Evolutionary conservation across 2,329 filamentous ascomycete species (phyloP).

Genomic region (Drechmeria coniospora): DNA sequence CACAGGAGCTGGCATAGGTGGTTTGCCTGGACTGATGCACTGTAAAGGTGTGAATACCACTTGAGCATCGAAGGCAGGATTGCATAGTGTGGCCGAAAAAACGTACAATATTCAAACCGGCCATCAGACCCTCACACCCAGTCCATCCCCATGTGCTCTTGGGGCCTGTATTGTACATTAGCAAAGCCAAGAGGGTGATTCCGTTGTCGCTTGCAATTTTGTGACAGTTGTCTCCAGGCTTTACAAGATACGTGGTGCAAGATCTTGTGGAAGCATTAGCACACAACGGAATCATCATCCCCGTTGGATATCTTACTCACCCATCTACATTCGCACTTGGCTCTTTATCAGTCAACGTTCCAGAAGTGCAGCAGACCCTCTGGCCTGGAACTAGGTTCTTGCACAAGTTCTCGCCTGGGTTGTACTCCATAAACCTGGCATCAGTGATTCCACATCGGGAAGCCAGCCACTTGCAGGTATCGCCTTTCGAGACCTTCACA

Average conservation of each 20-base stretch:
- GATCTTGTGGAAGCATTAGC: no score
- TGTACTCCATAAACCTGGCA: not conserved
- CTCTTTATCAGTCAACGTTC: not conserved
- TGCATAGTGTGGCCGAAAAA: no score
- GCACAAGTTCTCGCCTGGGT: not conserved
- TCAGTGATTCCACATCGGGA: not conserved
- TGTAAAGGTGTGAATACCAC: constrained; percentile 7
- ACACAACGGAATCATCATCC: no score
- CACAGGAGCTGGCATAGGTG: constrained; percentile 11
- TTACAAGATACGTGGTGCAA: not conserved
- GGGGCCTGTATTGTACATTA: not conserved
- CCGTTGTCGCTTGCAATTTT: not conserved
- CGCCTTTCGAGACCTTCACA: no score
- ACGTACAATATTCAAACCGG: no score
- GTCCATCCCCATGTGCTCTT: constrained; percentile 15
- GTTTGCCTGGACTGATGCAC: constrained; percentile 9
- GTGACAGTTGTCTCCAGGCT: not conserved
- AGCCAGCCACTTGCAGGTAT: not conserved
- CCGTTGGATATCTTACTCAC: no score
- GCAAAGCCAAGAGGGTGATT: not conserved
- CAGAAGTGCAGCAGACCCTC: not conserved
- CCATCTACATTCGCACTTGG: not conserved
- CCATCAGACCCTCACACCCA: constrained; percentile 8
- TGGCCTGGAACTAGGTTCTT: not conserved
- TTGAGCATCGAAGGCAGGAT: no score